These are phyloP conservation scores for Echeveria elegans DNA, from an alignment of 164 flowering plant genomes.

Conservation along the genomic window DNA sequence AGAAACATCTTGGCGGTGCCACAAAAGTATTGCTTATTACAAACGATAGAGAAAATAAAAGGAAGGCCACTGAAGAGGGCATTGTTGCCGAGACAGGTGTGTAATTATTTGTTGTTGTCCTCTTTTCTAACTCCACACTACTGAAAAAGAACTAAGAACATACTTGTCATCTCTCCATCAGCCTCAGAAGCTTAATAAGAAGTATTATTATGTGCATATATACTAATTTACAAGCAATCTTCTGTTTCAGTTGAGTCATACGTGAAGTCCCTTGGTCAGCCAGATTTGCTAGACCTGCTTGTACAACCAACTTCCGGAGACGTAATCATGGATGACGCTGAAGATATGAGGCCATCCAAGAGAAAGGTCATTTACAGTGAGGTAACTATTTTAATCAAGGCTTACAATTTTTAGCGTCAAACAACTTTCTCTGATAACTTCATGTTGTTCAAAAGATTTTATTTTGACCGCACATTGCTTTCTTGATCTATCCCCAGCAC, in stretches of 20 bases:
- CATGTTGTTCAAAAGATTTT: not conserved
- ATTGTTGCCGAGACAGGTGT: slow-evolving; percentile 88
- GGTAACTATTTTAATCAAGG: slow-evolving; percentile 29
- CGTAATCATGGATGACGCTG: slow-evolving; percentile 63
- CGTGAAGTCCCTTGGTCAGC: slow-evolving; percentile 72
- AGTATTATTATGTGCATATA: not conserved
- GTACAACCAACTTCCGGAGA: slow-evolving; percentile 63
- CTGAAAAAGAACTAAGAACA: not conserved
- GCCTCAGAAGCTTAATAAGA: not conserved
- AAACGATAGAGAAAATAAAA: slow-evolving; percentile 84
- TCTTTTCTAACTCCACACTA: not conserved
- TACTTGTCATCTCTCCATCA: not conserved
- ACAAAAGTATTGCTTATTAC: slow-evolving; percentile 63
- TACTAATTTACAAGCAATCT: slow-evolving; percentile 10
- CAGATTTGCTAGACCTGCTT: slow-evolving; percentile 81
- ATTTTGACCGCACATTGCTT: not conserved
- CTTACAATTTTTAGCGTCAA: not conserved
- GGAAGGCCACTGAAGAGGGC: slow-evolving; percentile 83
- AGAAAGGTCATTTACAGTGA: slow-evolving; percentile 69
- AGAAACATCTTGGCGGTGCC: slow-evolving; percentile 69
- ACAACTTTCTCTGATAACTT: not conserved
- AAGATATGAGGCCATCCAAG: slow-evolving; percentile 88
- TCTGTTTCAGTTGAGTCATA: slow-evolving; percentile 75
- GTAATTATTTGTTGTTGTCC: not conserved
- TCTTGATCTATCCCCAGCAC: slow-evolving; percentile 43